A percentile compares a stretch with the other conserved stretches of the same genome.
phyloP scores from a whole-genome alignment of 805 yeast species.

The Cyberlindnera euphorbiiphila region DNA sequence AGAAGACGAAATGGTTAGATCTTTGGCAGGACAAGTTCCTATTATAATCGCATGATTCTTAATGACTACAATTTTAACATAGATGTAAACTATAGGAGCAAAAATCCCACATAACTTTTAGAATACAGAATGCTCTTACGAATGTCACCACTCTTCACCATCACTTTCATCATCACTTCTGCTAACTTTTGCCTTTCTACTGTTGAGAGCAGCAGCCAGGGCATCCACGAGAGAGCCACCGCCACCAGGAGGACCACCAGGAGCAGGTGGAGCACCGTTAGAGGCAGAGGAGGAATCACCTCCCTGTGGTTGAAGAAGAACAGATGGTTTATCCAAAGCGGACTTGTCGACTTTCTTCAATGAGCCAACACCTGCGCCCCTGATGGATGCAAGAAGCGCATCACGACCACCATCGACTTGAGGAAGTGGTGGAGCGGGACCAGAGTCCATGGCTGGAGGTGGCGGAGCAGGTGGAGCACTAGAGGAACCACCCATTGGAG shows the following conservation, averaged over 20 bases:
- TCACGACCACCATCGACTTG: constrained; percentile 60
- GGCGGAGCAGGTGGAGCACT: constrained; percentile 33
- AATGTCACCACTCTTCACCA: constrained; percentile 61
- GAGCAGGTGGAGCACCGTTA: constrained; percentile 30
- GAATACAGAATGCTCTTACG: not conserved
- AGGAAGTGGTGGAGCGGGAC: constrained; percentile 28
- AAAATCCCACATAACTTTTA: too few species aligned
- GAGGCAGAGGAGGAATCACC: constrained; percentile 50
- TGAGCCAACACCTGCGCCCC: constrained; percentile 66
- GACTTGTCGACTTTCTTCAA: constrained; percentile 79
- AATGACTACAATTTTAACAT: constrained; percentile 1
- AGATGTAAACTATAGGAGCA: not conserved
- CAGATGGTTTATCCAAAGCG: constrained; percentile 77
- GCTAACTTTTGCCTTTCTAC: constrained; percentile 78
- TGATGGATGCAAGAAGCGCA: constrained; percentile 81
- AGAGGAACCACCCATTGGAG: constrained; percentile 23
- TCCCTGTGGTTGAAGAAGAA: constrained; percentile 62
- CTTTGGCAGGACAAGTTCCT: constrained; percentile 48
- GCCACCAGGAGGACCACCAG: constrained; percentile 51
- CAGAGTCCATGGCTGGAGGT: constrained; percentile 23
- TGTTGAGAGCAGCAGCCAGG: constrained; percentile 76
- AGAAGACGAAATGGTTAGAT: constrained; percentile 54
- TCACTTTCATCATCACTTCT: constrained; percentile 83
- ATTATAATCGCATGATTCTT: constrained; percentile 4
- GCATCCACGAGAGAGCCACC: constrained; percentile 81